Percentiles rank a stretch among this genome's conserved stretches.
phyloP scores from a whole-genome alignment of 257 asterid species.

The Fraxinus pennsylvanica region DNA sequence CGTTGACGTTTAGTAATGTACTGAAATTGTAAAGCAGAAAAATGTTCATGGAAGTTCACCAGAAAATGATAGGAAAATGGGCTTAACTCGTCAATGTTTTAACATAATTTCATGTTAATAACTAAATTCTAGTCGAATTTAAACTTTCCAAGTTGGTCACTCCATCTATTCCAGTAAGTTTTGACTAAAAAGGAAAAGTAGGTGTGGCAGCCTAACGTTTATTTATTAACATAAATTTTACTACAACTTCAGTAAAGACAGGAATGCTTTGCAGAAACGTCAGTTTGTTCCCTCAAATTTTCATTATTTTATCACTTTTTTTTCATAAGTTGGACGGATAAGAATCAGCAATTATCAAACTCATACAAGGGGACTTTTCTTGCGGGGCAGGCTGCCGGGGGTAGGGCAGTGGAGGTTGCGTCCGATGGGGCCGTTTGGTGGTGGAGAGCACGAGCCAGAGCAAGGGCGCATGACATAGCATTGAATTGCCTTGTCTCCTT shows the following conservation, averaged over 20 bases:
- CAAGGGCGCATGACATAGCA: background rate
- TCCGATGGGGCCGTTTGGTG: background rate
- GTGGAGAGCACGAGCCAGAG: background rate
- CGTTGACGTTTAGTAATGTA: no score
- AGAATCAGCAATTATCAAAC: background rate
- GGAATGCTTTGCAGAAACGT: background rate
- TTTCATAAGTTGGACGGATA: background rate
- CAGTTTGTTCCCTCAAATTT: background rate
- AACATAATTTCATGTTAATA: background rate
- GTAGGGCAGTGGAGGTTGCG: background rate
- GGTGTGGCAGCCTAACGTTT: no score
- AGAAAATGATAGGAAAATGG: no score
- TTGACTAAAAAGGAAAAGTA: no score
- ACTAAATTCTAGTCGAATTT: no score
- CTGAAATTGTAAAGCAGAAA: background rate
- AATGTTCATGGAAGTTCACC: background rate
- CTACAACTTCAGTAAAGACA: background rate
- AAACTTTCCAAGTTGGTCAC: background rate
- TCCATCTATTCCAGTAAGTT: no score
- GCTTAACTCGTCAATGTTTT: no score
- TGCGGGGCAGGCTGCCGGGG: background rate
- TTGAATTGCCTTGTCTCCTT: slow-evolving; percentile 2
- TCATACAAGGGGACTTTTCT: background rate
- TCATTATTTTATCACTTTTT: background rate
- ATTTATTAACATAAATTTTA: no score